phyloP scores from a whole-genome alignment of 441 rosid genomes.

The Dalechampia spathulata region DNA sequence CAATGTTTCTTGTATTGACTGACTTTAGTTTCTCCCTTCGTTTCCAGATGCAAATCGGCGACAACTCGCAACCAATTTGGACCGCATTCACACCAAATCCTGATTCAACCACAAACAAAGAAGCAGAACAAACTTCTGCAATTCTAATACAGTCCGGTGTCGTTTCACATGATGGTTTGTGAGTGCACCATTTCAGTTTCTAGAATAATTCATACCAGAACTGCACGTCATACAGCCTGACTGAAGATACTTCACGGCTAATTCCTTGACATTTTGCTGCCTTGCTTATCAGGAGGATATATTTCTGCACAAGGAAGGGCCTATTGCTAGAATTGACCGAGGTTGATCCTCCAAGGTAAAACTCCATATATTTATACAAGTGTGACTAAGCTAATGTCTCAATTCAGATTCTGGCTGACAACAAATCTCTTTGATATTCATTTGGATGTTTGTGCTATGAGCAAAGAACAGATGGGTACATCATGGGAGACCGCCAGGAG shows the following conservation, averaged over 20 bases:
- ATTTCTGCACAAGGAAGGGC: constrained; percentile 56
- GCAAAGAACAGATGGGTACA: constrained; percentile 53
- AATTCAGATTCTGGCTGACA: no score
- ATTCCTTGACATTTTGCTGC: constrained; percentile 7
- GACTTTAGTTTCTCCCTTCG: not conserved
- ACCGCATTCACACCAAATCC: constrained; percentile 32
- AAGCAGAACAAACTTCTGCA: constrained; percentile 25
- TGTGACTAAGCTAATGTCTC: no score
- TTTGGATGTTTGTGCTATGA: constrained; percentile 24
- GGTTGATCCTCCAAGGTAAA: constrained; percentile 54
- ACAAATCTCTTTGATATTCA: no score
- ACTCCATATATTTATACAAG: constrained; percentile 5
- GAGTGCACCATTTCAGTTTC: constrained; percentile 26
- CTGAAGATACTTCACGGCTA: not conserved
- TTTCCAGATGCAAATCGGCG: constrained; percentile 53
- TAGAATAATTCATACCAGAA: not conserved
- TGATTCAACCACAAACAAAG: constrained; percentile 26
- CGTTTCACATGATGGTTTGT: constrained; percentile 47
- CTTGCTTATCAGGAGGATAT: constrained; percentile 37
- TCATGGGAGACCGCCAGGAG: constrained; percentile 63
- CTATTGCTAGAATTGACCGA: constrained; percentile 44
- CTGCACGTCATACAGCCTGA: not conserved
- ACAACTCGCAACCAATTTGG: constrained; percentile 54
- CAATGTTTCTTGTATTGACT: constrained; percentile 1
- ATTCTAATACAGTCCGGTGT: constrained; percentile 48